Evolutionary conservation across 2,329 filamentous ascomycete genomes (phyloP), one percentile per base, ranked within the genome.

Genomic region (Tetracladium maxilliforme): DNA sequence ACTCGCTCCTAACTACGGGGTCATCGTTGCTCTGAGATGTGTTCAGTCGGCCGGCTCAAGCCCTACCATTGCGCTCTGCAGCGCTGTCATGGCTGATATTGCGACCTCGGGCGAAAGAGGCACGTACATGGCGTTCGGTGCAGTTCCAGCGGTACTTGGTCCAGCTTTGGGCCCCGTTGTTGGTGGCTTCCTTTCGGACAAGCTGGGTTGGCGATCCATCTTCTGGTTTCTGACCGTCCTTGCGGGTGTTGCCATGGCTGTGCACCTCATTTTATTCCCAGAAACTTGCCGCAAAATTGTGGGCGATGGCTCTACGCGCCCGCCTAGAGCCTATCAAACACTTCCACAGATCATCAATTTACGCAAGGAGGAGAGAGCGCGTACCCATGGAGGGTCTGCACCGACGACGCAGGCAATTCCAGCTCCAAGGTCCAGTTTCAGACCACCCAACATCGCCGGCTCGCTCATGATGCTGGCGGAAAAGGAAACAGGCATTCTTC

Each of bases 161-260:
- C 47, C 45, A 5, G 49, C 50, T 2, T 33, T 56, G 6, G 55
- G 54, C 4, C 54, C 56, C 0, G 38, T 58, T 1, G 49, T 59
- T 19, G 54, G 54, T 11, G 56, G 55, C 16, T 39, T 38, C 1
- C 32, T 59, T 4, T 39, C 48, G 5, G 42, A 38, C 3, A 34
- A 37, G 0, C 26, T 56, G 7, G 53, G 53, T 2, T 59, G 55
- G 54, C 42, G 39, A 27, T 34, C 42, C 0, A 47, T 59, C 7
- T 61, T 59, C 26, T 57, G 52, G 53, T 52, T 57, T 25, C 35
- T 60, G 22, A 27, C 43, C 2, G 51, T 56, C 14, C 51, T 47
- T 23, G 38, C 41, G 7, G 47, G 40, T 2, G 41, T 40, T 5
- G 46, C 49, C 21, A 33, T 51, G 13, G 26, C 52, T 3, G 33